Evolutionary conservation across 208 protist species (phyloP).

Genomic region (Trypanosoma boissoni): DNA sequence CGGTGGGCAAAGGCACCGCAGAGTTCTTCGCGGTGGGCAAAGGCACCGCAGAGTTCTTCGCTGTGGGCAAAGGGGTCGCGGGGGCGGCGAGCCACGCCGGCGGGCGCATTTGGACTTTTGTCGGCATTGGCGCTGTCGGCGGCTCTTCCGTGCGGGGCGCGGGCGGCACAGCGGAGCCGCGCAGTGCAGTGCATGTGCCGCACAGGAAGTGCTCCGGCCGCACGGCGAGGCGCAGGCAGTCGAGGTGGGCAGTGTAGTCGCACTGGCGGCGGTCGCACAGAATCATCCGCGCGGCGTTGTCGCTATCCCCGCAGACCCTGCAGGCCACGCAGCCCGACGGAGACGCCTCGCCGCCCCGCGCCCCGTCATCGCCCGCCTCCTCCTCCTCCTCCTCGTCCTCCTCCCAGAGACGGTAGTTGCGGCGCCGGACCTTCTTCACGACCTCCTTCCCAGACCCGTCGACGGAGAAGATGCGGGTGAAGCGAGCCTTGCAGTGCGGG

Average conservation of each 20-base stretch:
- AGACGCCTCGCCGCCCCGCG: neutral
- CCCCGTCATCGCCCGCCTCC: constrained; percentile 27
- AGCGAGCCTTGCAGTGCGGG: constrained; percentile 79
- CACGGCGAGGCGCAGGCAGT: constrained; percentile 62
- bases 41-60: neutral
- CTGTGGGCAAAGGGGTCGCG: neutral
- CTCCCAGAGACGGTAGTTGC: constrained; percentile 59
- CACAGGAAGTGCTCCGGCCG: constrained; percentile 74
- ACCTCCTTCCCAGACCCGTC: constrained; percentile 31
- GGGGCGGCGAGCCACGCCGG: neutral
- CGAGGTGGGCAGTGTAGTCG: constrained; percentile 65
- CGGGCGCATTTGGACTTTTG: neutral
- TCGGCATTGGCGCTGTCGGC: too few relatives aligned
- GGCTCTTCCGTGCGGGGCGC: too few relatives aligned
- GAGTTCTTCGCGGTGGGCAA: neutral
- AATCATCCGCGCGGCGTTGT: constrained; percentile 76
- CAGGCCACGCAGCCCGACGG: constrained; percentile 34
- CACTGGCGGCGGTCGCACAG: constrained; percentile 83
- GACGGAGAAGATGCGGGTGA: constrained; percentile 67
- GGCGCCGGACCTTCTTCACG: constrained; percentile 73
- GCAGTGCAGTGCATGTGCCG: constrained; percentile 34
- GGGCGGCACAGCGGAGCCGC: too few relatives aligned
- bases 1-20: neutral
- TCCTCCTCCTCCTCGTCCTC: constrained; percentile 33
- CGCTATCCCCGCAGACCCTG: constrained; percentile 45